phyloP scores from a whole-genome alignment of 306 rosid species.

The Cyclanthera cordifolia region DNA sequence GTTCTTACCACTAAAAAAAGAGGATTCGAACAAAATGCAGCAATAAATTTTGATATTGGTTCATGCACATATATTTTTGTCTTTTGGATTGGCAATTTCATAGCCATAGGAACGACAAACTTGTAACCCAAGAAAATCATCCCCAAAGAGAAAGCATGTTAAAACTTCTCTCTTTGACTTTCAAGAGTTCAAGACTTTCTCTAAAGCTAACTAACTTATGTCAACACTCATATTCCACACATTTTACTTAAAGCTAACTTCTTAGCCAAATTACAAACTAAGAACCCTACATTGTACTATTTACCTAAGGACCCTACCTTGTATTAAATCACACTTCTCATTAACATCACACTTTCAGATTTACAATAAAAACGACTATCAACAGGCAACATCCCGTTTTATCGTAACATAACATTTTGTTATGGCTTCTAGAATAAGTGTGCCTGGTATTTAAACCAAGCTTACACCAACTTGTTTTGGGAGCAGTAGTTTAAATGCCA shows the following conservation, averaged over 20 bases:
- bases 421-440: too few species aligned
- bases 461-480: too few species aligned
- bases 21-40: neutral
- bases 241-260: neutral
- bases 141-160: neutral
- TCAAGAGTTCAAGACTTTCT: neutral
- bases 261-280: neutral
- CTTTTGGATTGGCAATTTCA: neutral
- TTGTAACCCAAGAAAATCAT: neutral
- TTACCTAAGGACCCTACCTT: neutral
- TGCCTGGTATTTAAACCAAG: too few species aligned
- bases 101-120: neutral
- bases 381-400: neutral
- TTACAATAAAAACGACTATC: neutral
- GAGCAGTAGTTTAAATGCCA: neutral
- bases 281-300: neutral
- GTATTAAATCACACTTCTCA: neutral
- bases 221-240: neutral
- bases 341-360: neutral
- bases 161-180: neutral
- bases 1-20: neutral
- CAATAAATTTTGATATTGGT: neutral
- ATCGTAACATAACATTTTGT: neutral
- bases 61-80: neutral
- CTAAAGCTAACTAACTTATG: neutral